These are phyloP conservation scores for Kregervanrija pseudodelftensis DNA, from an alignment of 805 yeast species.

Conservation along the genomic window DNA sequence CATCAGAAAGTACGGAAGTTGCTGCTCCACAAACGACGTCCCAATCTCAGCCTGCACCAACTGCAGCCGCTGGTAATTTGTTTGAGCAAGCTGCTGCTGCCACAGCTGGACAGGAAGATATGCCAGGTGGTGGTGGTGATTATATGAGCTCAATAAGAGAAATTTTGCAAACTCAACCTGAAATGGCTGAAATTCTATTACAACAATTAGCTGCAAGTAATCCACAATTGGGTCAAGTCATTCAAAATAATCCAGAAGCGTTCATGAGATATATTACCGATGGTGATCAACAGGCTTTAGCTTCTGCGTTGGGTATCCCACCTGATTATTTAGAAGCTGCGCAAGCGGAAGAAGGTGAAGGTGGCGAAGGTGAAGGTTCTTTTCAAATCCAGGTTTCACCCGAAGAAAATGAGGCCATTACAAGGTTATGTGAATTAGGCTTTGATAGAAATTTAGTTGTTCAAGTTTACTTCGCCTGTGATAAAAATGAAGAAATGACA, in stretches of 20 bases:
- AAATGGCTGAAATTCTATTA: slow-evolving; percentile 73
- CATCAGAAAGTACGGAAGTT: slow-evolving; percentile 29
- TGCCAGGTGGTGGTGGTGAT: slow-evolving; percentile 28
- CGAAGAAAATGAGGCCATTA: slow-evolving; percentile 85
- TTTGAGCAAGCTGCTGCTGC: slow-evolving; percentile 47
- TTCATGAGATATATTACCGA: slow-evolving; percentile 68
- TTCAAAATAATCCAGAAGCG: slow-evolving; percentile 84
- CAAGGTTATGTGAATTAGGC: slow-evolving; percentile 85
- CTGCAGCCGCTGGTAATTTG: slow-evolving; percentile 34
- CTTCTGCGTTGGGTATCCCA: slow-evolving; percentile 33
- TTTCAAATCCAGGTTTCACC: slow-evolving; percentile 51
- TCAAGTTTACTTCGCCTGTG: slow-evolving; percentile 96
- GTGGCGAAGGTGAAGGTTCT: slow-evolving; percentile 11
- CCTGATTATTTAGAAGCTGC: slow-evolving; percentile 31
- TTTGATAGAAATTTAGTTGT: slow-evolving; percentile 82
- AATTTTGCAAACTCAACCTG: slow-evolving; percentile 79
- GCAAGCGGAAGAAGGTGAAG: slow-evolving; percentile 34
- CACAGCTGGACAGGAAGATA: slow-evolving; percentile 23
- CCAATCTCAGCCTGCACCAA: neutral
- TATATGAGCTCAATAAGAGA: slow-evolving; percentile 59
- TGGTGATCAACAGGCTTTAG: slow-evolving; percentile 51
- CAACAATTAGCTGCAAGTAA: slow-evolving; percentile 75
- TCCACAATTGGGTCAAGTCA: slow-evolving; percentile 78
- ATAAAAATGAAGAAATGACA: slow-evolving; percentile 92
- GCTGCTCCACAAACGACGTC: slow-evolving; percentile 27